Conservation (phyloP, 1,139 yeast species). For the Arxiozyma slooffiae region DNA sequence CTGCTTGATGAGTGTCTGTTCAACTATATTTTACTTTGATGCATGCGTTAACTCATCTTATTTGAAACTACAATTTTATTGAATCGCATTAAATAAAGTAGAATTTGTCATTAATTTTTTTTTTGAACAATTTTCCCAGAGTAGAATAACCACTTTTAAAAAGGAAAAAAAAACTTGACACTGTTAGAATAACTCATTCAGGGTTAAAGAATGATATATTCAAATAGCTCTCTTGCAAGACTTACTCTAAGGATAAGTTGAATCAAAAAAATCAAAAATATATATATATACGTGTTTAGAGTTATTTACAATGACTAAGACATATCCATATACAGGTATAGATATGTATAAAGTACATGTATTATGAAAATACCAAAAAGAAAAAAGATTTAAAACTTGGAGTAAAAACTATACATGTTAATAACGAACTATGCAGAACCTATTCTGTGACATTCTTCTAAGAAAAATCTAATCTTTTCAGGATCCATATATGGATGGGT, state of each 20-base stretch:
- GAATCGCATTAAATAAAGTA: too few species aligned
- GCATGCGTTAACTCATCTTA: too few species aligned
- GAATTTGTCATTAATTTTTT: too few species aligned
- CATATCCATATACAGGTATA: not conserved
- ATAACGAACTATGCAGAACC: conserved; percentile 34
- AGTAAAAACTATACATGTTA: not conserved
- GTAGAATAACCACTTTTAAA: not conserved
- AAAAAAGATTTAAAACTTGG: not conserved
- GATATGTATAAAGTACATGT: not conserved
- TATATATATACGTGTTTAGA: too few species aligned
- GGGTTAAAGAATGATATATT: too few species aligned
- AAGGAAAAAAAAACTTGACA: too few species aligned
- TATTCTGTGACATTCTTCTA: conserved; percentile 76
- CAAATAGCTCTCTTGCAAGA: too few species aligned
- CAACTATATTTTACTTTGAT: not conserved
- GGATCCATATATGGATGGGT: conserved; percentile 97
- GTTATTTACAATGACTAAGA: not conserved
- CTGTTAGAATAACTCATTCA: too few species aligned
- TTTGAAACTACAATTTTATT: too few species aligned
- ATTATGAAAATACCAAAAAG: not conserved
- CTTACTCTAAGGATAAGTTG: too few species aligned
- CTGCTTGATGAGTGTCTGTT: too few species aligned
- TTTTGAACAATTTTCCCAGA: not conserved
- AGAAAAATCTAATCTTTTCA: conserved; percentile 70
- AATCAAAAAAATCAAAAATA: not conserved